Conservation (phyloP, 306 rosid species). For the Carpinus fangiana region DNA sequence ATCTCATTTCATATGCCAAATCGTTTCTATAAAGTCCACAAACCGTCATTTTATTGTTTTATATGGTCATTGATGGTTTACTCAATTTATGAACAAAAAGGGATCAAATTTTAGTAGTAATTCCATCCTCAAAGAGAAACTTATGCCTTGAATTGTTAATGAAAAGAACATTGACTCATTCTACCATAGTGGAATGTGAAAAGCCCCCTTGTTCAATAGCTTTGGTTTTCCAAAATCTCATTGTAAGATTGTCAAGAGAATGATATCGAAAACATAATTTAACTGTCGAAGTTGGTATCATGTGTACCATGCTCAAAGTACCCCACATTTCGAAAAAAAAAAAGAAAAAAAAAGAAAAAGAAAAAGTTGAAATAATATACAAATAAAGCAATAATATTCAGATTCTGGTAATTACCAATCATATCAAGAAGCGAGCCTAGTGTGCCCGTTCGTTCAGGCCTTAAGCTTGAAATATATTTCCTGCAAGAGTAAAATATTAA, state of each 20-base stretch:
- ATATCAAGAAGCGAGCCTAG: constrained; percentile 68
- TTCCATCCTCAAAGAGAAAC: background rate
- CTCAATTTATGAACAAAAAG: background rate
- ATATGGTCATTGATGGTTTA: background rate
- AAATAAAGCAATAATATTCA: constrained; percentile 6
- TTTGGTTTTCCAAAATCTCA: background rate
- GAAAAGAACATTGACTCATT: background rate
- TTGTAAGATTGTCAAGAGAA: background rate
- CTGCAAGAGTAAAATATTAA: constrained; percentile 42
- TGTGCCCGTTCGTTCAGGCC: constrained; percentile 71
- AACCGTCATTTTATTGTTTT: background rate
- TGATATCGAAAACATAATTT: background rate
- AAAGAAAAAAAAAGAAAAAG: no score
- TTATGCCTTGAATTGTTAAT: background rate
- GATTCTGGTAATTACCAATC: constrained; percentile 54
- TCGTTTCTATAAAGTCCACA: background rate
- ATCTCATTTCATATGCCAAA: background rate
- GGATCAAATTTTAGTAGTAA: background rate
- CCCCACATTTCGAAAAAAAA: background rate
- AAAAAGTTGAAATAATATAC: background rate
- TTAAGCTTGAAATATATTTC: constrained; percentile 81
- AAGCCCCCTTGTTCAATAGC: background rate
- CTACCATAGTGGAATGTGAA: background rate
- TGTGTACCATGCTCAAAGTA: background rate
- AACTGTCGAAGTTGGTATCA: background rate